phyloP scores from a whole-genome alignment of 2,329 filamentous ascomycete species.

The Botrytis pseudocinerea region DNA sequence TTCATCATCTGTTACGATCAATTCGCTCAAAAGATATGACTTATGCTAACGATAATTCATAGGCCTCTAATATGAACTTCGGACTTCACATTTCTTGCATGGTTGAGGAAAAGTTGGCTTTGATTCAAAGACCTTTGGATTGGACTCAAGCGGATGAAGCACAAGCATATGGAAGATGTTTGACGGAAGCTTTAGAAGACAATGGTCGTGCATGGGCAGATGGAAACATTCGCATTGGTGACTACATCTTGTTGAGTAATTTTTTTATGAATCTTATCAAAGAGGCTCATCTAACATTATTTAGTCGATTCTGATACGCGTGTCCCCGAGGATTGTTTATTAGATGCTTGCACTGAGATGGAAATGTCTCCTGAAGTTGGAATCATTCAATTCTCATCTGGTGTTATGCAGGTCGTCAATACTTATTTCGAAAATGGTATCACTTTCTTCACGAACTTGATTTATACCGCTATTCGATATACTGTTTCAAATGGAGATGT shows the following conservation, averaged over 20 bases:
- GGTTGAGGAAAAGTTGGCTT: slow-evolving; percentile 67
- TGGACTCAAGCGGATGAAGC: slow-evolving; percentile 72
- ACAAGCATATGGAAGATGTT: slow-evolving; percentile 62
- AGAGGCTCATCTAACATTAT: slow-evolving; percentile 26
- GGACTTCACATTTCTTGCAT: slow-evolving; percentile 66
- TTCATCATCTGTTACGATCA: neutral
- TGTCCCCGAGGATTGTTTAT: slow-evolving; percentile 73
- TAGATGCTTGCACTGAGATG: slow-evolving; percentile 81
- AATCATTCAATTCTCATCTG: slow-evolving; percentile 75
- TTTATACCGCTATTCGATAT: slow-evolving; percentile 76
- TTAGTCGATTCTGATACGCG: slow-evolving; percentile 73
- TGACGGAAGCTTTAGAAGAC: slow-evolving; percentile 66
- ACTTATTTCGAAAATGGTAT: slow-evolving; percentile 72
- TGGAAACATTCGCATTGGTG: slow-evolving; percentile 81
- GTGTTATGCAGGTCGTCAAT: slow-evolving; percentile 76
- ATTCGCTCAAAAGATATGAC: neutral
- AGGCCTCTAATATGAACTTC: slow-evolving; percentile 75
- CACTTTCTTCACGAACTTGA: slow-evolving; percentile 71
- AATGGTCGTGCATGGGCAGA: slow-evolving; percentile 76
- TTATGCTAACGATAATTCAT: slow-evolving; percentile 33
- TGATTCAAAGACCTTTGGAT: slow-evolving; percentile 55
- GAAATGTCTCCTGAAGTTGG: slow-evolving; percentile 76
- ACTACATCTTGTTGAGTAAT: slow-evolving; percentile 71
- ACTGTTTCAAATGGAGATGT: slow-evolving; percentile 77
- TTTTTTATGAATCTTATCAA: neutral